Evolutionary conservation across 345 rosid species (phyloP), one percentile per base, ranked within the genome.

Genomic region (Pistacia atlantica): DNA sequence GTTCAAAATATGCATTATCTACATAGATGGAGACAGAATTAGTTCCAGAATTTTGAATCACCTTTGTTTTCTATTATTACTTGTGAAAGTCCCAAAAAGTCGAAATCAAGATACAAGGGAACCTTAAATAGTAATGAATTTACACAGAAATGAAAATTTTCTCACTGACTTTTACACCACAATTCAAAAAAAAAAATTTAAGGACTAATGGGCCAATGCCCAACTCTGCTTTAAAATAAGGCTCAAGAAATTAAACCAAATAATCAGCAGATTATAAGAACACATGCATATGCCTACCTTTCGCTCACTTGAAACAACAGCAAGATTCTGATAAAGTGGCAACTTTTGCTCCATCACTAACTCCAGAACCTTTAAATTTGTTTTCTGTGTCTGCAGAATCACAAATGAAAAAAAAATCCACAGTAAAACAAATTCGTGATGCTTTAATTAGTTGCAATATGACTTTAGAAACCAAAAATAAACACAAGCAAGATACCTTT

Each of bases 321-420:
- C 81, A 57, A 96, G 89, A 82, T 86, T 85, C 76, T 77, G 83
- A 83, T 84, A 92, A 77, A 92, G 81, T 64, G 94, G 86, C 91
- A 93, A 90, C 61, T 91, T 81, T 71, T 89, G 74, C 77, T 85
- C 82, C 84, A 83, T 89, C 65, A 84, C 95, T 67, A 89, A 70
- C 63, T 85, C 89, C 84, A 96, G 79, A 69, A 86, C 89, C 69
- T 77, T 82, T 58, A 92, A 71, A 81, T 88, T 93, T 73, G 89
- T 80, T 72, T 74, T 89, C 84, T 80, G 82, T 76, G 98, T 93
- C 99, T 96, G 78, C 38, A 67, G 59, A 60, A 75, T 38, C 51
- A 77, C 42, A 79, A 61, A 66, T 63, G 65, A 25, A 12, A 67
- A 48, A 56, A 65, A 25, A 3, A 56, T 17, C 49, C 65, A 65